A percentile compares a stretch with the other conserved stretches of the same genome.
Evolutionary conservation across 1,284 basidiomycete species (phyloP).

Genomic region (Boletus hoseneyae): DNA sequence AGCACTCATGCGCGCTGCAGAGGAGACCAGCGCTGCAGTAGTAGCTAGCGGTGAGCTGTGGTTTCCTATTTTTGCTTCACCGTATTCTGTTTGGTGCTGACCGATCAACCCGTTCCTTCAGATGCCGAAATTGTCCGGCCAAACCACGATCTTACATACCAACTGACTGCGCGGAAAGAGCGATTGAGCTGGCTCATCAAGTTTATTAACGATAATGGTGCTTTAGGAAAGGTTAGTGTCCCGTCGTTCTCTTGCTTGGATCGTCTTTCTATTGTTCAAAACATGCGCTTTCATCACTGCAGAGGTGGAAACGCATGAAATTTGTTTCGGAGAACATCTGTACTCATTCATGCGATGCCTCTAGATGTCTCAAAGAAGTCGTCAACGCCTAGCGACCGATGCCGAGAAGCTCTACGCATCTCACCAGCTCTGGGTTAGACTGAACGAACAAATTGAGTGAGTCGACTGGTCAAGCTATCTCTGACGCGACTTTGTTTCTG

Average conservation of each 20-base stretch:
- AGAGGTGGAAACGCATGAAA: not conserved
- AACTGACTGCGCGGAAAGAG: slow-evolving; percentile 73
- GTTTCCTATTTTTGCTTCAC: not conserved
- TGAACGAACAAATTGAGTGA: slow-evolving; percentile 71
- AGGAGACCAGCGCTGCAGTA: slow-evolving; percentile 74
- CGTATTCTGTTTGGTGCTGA: not conserved
- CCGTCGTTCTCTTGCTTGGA: not conserved
- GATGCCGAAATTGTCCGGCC: slow-evolving; percentile 71
- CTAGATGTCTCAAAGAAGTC: slow-evolving; percentile 77
- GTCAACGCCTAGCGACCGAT: slow-evolving; percentile 78
- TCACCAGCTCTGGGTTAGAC: slow-evolving; percentile 79
- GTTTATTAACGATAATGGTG: slow-evolving; percentile 85
- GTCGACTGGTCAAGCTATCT: slow-evolving; percentile 23
- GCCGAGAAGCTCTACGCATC: slow-evolving; percentile 87
- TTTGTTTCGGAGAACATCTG: not conserved
- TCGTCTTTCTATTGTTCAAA: not conserved
- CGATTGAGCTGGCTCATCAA: slow-evolving; percentile 79
- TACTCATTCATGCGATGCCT: slow-evolving; percentile 7
- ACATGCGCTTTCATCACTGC: not conserved
- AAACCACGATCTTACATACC: slow-evolving; percentile 79
- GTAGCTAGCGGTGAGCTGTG: slow-evolving; percentile 56
- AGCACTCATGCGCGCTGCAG: slow-evolving; percentile 76
- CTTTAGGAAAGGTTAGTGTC: slow-evolving; percentile 61
- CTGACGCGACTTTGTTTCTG: slow-evolving; percentile 2
- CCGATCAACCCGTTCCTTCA: slow-evolving; percentile 28